Conservation (phyloP, 164 flowering plant genomes). For the Vitis amurensis region DNA sequence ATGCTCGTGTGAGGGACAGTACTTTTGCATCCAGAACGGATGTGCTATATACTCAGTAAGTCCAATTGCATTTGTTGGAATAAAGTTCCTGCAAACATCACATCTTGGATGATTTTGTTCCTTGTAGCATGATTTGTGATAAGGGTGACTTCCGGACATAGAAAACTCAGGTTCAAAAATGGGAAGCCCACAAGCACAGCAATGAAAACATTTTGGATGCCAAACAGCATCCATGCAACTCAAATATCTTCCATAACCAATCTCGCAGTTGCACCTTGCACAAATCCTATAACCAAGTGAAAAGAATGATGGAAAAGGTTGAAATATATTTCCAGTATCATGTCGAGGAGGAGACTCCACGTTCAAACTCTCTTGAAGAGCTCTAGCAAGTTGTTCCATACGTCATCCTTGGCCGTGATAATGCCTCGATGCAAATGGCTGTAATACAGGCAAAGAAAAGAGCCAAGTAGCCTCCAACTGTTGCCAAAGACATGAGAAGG, state of each 20-base stretch:
- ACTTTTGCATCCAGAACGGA: constrained; percentile 64
- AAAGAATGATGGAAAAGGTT: too few relatives aligned
- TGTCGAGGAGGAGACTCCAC: constrained; percentile 51
- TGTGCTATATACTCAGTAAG: constrained; percentile 60
- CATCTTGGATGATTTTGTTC: constrained; percentile 91
- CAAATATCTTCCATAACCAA: constrained; percentile 87
- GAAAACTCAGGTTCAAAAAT: constrained; percentile 96
- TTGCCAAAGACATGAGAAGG: constrained; percentile 72
- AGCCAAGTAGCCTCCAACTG: constrained; percentile 86
- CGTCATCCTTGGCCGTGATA: too few relatives aligned
- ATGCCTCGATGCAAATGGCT: too few relatives aligned
- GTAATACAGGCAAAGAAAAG: too few relatives aligned
- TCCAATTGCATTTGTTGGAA: constrained; percentile 57
- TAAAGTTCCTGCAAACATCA: constrained; percentile 82
- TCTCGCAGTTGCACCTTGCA: constrained; percentile 85
- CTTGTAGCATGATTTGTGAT: constrained; percentile 89
- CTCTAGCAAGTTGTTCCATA: constrained; percentile 68
- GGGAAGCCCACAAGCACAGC: constrained; percentile 79
- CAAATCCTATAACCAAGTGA: constrained; percentile 63
- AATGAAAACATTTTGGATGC: constrained; percentile 98
- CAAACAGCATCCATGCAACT: constrained; percentile 92
- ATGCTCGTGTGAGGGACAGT: constrained; percentile 62
- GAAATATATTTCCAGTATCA: constrained; percentile 40
- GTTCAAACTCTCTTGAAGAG: constrained; percentile 67
- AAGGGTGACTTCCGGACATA: constrained; percentile 74